Conservation (phyloP, 2,329 filamentous ascomycete species). For the Fusarium sp. region DNA sequence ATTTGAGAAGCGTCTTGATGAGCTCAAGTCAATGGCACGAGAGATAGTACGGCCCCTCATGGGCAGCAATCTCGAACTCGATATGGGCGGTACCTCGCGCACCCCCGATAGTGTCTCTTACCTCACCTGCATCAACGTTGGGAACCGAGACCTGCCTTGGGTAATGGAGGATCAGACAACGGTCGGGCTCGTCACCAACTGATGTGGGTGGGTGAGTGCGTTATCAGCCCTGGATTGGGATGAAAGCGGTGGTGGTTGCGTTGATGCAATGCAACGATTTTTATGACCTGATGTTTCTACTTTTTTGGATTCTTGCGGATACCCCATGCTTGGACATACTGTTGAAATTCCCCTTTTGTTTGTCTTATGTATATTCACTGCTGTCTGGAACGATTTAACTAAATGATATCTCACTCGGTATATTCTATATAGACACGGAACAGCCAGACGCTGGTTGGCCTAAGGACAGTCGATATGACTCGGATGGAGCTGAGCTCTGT, state of each 20-base stretch:
- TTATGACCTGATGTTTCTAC: slow-evolving; percentile 36
- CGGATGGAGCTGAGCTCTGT: slow-evolving; percentile 27
- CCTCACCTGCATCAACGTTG: slow-evolving; percentile 60
- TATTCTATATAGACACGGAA: slow-evolving; percentile 24
- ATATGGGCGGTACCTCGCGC: slow-evolving; percentile 60
- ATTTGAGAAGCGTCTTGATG: slow-evolving; percentile 88
- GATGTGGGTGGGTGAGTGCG: slow-evolving; percentile 2
- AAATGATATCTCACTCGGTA: slow-evolving; percentile 1
- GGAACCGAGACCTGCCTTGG: slow-evolving; percentile 62
- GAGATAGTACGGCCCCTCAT: slow-evolving; percentile 87
- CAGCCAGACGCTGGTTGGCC: slow-evolving; percentile 8
- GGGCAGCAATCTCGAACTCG: slow-evolving; percentile 84
- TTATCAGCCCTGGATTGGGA: not conserved
- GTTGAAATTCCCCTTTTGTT: slow-evolving; percentile 29
- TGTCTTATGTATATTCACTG: slow-evolving; percentile 25
- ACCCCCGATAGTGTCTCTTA: slow-evolving; percentile 57
- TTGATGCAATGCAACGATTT: slow-evolving; percentile 36
- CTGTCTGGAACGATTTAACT: slow-evolving; percentile 11
- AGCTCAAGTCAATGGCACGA: slow-evolving; percentile 84
- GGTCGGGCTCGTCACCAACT: slow-evolving; percentile 21
- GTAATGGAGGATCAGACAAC: slow-evolving; percentile 47
- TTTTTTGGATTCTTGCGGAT: slow-evolving; percentile 37
- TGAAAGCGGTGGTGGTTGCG: slow-evolving; percentile 13
- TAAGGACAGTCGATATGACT: slow-evolving; percentile 1
- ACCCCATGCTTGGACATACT: slow-evolving; percentile 35